These are phyloP conservation scores for Phytophthora cactorum DNA, from an alignment of 352 stramenopile genomes.

Conservation along the genomic window DNA sequence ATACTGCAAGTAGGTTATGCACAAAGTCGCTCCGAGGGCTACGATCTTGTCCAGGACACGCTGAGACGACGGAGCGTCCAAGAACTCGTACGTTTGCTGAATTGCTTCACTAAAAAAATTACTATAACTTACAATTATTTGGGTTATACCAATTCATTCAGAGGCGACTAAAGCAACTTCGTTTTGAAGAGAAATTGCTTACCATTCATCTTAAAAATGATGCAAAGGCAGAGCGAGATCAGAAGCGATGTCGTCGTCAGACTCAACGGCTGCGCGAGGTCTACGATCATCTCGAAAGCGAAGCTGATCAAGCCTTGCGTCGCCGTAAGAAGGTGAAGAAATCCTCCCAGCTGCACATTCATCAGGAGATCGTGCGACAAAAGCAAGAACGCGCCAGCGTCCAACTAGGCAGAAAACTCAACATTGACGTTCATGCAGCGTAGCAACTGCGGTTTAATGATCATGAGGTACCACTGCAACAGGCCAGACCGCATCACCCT, in stretches of 20 bases:
- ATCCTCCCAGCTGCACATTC: slow-evolving; percentile 62
- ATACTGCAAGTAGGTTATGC: slow-evolving; percentile 58
- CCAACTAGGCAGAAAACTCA: slow-evolving; percentile 19
- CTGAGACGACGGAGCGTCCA: slow-evolving; percentile 54
- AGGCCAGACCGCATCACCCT: too few species aligned
- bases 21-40: slow-evolving; percentile 46
- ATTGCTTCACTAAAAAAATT: neutral
- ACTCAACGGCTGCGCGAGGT: slow-evolving; percentile 47
- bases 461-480: too few species aligned
- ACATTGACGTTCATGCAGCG: slow-evolving; percentile 17
- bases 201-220: slow-evolving; percentile 41
- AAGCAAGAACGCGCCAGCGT: slow-evolving; percentile 47
- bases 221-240: slow-evolving; percentile 36
- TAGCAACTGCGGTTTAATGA: neutral
- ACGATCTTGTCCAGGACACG: slow-evolving; percentile 45
- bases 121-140: neutral
- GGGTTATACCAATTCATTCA: slow-evolving; percentile 6
- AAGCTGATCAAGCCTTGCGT: slow-evolving; percentile 57
- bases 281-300: slow-evolving; percentile 63
- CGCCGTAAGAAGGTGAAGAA: slow-evolving; percentile 63
- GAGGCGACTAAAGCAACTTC: slow-evolving; percentile 48
- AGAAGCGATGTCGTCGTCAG: slow-evolving; percentile 46
- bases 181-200: slow-evolving; percentile 45
- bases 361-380: slow-evolving; percentile 57
- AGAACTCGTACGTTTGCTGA: slow-evolving; percentile 47